Evolutionary conservation across 257 asterid species (phyloP), one percentile per base, ranked within the genome.

Genomic region (Verbena officinalis): DNA sequence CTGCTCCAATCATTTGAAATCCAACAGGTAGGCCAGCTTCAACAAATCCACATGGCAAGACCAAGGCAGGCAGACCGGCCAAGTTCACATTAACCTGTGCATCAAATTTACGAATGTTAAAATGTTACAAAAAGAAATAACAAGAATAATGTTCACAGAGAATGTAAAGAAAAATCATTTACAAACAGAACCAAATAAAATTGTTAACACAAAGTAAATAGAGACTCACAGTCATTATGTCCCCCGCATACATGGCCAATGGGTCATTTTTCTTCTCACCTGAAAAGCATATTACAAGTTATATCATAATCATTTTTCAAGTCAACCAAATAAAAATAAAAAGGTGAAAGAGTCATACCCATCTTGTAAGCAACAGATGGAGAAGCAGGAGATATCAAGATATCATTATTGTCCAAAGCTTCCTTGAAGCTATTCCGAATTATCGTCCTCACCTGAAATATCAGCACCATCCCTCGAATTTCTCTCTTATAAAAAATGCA

Each of bases 221-320:
- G 57, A 69, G 55, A 80, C 97, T 84, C 78, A 90, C 99, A 24
- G 97, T 94, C 99, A 90, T 94, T 48, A 88, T 88, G 70, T 94
- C 99, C 59, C 99, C 99, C 4, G 96, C 97, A 63, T 94, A 94
- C 99, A 94, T 90, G 75, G 99, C 94, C 86, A 94, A 78, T 1
- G 97, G 97, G 52, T 94, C 99, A 62, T 88, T 78, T 86, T 90
- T 94, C 97, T 94, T 94, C 81, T 94, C 99, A 64, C 97, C 99
- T 94, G 88, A 46, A n/a, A n/a, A n/a, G 73, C 55, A 67, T 66
- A 65, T 52, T 52, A 64, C 54, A 73, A 58, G 24, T 61, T 55
- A 16, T 27, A 39, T 39, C 52, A 34, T 59, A 30, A 58, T 33
- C 46, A 42, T 34, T 55, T n/a, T 40, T 42, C 55, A 59, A 22